Evolutionary conservation across 371 early-diverging fungal genomes (phyloP).

Genomic region (Apophysomyces trapeziformis): DNA sequence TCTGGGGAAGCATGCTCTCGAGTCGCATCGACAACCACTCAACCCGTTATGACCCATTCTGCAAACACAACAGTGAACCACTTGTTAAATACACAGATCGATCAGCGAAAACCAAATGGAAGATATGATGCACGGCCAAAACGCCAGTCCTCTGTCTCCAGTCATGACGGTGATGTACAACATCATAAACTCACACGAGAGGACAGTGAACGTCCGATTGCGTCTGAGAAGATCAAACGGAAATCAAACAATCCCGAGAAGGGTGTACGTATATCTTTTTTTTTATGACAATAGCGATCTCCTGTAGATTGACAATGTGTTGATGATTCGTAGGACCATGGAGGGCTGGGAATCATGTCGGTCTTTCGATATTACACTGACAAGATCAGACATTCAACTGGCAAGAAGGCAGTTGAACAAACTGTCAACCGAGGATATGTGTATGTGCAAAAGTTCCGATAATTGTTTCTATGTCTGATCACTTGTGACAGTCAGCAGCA

Average conservation of each 20-base stretch:
- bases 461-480: not conserved
- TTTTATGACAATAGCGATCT: not conserved
- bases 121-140: constrained; percentile 9
- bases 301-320: not conserved
- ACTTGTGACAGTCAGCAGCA: constrained; percentile 43
- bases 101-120: constrained; percentile 17
- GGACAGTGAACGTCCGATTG: constrained; percentile 56
- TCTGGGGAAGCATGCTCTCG: constrained; percentile 24
- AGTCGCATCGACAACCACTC: constrained; percentile 35
- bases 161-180: constrained; percentile 25
- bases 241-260: constrained; percentile 42
- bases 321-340: constrained; percentile 25
- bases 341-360: constrained; percentile 38
- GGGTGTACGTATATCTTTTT: constrained; percentile 24
- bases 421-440: constrained; percentile 45
- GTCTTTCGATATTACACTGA: constrained; percentile 56
- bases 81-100: not conserved
- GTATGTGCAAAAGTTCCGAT: constrained; percentile 24
- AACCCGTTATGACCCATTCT: constrained; percentile 45
- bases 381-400: constrained; percentile 45
- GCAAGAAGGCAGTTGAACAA: constrained; percentile 27
- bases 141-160: constrained; percentile 8
- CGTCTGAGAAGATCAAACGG: constrained; percentile 58
- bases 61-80: not conserved
- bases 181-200: constrained; percentile 54